Conservation (phyloP, 2,329 filamentous ascomycete genomes). For the Epichloe coenophiala region DNA sequence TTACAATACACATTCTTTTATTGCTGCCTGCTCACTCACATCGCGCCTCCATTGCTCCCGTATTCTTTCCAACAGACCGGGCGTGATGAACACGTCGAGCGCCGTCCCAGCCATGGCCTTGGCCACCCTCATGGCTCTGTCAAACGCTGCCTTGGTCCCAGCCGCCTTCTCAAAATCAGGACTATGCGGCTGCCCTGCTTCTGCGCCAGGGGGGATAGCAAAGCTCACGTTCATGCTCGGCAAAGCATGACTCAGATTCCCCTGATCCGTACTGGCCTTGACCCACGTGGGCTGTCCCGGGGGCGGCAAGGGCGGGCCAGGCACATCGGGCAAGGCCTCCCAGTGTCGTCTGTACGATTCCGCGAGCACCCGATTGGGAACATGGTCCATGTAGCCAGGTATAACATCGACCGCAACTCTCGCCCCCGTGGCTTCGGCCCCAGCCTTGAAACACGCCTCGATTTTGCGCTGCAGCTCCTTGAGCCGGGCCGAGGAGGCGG, state of each 20-base stretch:
- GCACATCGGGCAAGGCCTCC: slow-evolving; percentile 18
- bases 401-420: slow-evolving; percentile 24
- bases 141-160: slow-evolving; percentile 32
- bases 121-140: slow-evolving; percentile 26
- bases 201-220: slow-evolving; percentile 28
- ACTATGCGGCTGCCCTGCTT: slow-evolving; percentile 32
- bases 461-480: slow-evolving; percentile 26
- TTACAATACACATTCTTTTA: neutral
- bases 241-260: slow-evolving; percentile 40
- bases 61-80: slow-evolving; percentile 25
- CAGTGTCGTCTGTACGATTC: slow-evolving; percentile 30
- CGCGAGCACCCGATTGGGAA: slow-evolving; percentile 38
- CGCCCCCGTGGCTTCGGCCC: slow-evolving; percentile 30
- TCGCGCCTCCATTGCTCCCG: slow-evolving; percentile 14
- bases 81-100: slow-evolving; percentile 30
- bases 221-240: slow-evolving; percentile 41
- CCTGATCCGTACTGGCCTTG: slow-evolving; percentile 43
- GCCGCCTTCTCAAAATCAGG: slow-evolving; percentile 37
- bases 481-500: slow-evolving; percentile 27
- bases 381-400: slow-evolving; percentile 38
- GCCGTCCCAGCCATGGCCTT: slow-evolving; percentile 35
- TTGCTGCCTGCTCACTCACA: neutral
- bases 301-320: slow-evolving; percentile 20
- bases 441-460: slow-evolving; percentile 24
- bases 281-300: slow-evolving; percentile 13